These are phyloP conservation scores for Sporisorium exsertum DNA, from an alignment of 1,284 basidiomycete species.

Conservation along the genomic window DNA sequence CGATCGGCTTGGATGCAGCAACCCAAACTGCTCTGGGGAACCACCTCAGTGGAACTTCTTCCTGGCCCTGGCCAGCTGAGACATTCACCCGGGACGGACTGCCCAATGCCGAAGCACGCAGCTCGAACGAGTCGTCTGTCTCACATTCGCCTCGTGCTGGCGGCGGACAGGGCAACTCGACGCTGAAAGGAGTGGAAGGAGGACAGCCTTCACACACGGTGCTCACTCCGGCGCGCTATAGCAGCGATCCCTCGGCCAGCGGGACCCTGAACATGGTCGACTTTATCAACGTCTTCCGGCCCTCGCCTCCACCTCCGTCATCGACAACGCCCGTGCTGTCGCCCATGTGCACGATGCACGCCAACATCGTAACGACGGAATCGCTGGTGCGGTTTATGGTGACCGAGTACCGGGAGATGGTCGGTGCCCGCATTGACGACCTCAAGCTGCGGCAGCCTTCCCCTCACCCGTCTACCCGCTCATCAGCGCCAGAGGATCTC, in stretches of 20 bases:
- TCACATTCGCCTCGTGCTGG: slow-evolving; percentile 15
- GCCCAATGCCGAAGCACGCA: slow-evolving; percentile 28
- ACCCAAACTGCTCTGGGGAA: slow-evolving; percentile 37
- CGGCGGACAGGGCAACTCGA: background rate
- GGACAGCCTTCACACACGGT: slow-evolving; percentile 21
- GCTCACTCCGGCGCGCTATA: slow-evolving; percentile 10
- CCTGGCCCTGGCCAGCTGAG: slow-evolving; percentile 50
- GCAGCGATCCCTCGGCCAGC: background rate
- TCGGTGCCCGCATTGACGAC: slow-evolving; percentile 26
- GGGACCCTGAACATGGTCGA: slow-evolving; percentile 25
- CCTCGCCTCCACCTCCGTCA: slow-evolving; percentile 32
- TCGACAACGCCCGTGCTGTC: slow-evolving; percentile 31
- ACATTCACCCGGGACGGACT: slow-evolving; percentile 40
- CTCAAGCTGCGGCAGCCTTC: slow-evolving; percentile 20
- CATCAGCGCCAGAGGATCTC: slow-evolving; percentile 7
- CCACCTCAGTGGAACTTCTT: slow-evolving; percentile 25
- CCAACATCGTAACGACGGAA: slow-evolving; percentile 57
- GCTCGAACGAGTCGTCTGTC: slow-evolving; percentile 29
- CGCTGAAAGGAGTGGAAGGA: slow-evolving; percentile 1
- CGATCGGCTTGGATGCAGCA: slow-evolving; percentile 38
- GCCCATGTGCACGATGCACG: slow-evolving; percentile 57
- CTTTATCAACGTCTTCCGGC: slow-evolving; percentile 49
- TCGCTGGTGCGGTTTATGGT: slow-evolving; percentile 53
- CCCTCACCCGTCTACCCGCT: background rate
- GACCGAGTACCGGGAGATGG: slow-evolving; percentile 49